A percentile compares a stretch with the other conserved stretches of the same genome.
These are phyloP conservation scores for Rhodotorula sphaerocarpa DNA, from an alignment of 768 basidiomycete genomes.

Conservation along the genomic window DNA sequence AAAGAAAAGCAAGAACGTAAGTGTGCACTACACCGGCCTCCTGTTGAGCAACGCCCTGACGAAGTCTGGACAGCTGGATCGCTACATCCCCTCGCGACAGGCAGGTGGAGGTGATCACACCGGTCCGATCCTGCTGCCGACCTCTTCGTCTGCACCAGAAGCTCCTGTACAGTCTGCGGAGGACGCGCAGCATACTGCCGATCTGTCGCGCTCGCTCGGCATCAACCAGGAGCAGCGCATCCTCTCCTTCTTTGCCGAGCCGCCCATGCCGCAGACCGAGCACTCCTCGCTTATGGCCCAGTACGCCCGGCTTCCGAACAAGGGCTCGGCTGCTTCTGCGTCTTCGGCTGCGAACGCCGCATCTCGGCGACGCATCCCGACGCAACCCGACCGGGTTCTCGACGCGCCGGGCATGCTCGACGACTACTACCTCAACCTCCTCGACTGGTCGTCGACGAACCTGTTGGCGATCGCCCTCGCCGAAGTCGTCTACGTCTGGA, in stretches of 20 bases:
- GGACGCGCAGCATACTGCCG: slow-evolving; percentile 38
- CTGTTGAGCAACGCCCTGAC: neutral
- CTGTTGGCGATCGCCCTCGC: slow-evolving; percentile 82
- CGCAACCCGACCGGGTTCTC: slow-evolving; percentile 81
- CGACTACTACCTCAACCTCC: slow-evolving; percentile 92
- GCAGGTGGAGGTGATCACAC: slow-evolving; percentile 30
- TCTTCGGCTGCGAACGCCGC: slow-evolving; percentile 59
- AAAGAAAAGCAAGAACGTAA: slow-evolving; percentile 9
- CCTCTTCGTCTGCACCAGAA: neutral
- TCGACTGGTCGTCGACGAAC: slow-evolving; percentile 81
- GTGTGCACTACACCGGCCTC: neutral
- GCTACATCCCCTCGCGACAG: slow-evolving; percentile 32
- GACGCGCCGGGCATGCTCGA: slow-evolving; percentile 79
- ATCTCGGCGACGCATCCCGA: slow-evolving; percentile 73
- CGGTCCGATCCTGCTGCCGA: slow-evolving; percentile 29
- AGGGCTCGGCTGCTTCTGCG: slow-evolving; percentile 54
- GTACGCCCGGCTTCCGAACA: slow-evolving; percentile 54
- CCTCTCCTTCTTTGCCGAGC: slow-evolving; percentile 71
- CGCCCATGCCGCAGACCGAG: slow-evolving; percentile 67
- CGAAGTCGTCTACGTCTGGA: slow-evolving; percentile 84
- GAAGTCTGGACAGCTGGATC: slow-evolving; percentile 22
- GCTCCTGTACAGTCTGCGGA: neutral
- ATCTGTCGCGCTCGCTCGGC: slow-evolving; percentile 39
- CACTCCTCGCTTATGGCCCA: slow-evolving; percentile 69
- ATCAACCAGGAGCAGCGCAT: slow-evolving; percentile 52